These are phyloP conservation scores for Candida alai DNA, from an alignment of 805 yeast genomes.

Conservation along the genomic window DNA sequence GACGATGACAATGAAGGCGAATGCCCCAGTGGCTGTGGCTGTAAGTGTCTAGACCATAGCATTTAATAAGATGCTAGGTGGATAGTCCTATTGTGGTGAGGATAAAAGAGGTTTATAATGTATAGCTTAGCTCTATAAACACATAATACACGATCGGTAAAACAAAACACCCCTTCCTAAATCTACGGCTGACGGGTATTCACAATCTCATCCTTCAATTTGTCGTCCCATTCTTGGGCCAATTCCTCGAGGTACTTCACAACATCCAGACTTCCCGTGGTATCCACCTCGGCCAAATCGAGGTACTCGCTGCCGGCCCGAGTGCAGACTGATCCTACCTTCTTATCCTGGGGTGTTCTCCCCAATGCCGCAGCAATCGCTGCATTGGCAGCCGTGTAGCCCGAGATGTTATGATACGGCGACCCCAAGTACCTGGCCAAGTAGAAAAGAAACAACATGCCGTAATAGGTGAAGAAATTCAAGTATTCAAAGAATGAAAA, in stretches of 20 bases:
- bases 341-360: conserved; percentile 40
- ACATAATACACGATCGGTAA: no score
- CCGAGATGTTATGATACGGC: conserved; percentile 83
- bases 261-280: conserved; percentile 66
- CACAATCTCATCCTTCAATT: conserved; percentile 68
- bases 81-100: no score
- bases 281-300: conserved; percentile 51
- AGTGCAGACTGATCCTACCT: conserved; percentile 66
- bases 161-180: no score
- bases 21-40: conserved; percentile 90
- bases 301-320: conserved; percentile 64
- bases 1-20: conserved; percentile 29
- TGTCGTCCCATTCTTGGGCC: conserved; percentile 67
- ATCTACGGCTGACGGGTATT: conserved; percentile 38
- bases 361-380: conserved; percentile 56
- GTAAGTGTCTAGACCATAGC: conserved; percentile 49
- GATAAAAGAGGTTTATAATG: no score
- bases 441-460: conserved; percentile 83
- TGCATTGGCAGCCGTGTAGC: conserved; percentile 88
- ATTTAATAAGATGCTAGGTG: conserved; percentile 3
- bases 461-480: conserved; percentile 74
- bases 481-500: conserved; percentile 73
- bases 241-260: conserved; percentile 56
- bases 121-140: not conserved
- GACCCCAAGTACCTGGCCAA: conserved; percentile 80